Evolutionary conservation across 257 asterid species (phyloP).

Genomic region (Mentha longifolia): DNA sequence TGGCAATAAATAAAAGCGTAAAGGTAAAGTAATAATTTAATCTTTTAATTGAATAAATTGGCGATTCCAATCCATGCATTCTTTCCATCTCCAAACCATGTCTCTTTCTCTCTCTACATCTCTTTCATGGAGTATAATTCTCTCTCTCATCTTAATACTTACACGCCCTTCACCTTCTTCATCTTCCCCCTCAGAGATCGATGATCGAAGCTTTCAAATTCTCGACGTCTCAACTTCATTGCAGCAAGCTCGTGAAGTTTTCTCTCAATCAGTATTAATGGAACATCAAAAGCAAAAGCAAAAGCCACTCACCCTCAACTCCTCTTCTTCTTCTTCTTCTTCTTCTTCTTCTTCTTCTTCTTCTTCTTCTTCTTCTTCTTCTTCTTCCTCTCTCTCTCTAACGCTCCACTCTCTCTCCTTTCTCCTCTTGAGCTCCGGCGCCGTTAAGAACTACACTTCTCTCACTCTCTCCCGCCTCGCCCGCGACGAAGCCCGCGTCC

Average conservation of each 20-base stretch:
- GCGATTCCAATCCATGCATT: neutral
- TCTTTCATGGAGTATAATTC: too few relatives aligned
- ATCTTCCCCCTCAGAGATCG: conserved; percentile 6
- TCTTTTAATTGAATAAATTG: neutral
- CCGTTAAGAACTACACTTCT: conserved; percentile 46
- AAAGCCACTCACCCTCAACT: neutral
- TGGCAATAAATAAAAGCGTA: neutral
- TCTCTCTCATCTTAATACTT: too few relatives aligned
- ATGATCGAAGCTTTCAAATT: neutral
- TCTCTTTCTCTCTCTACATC: too few relatives aligned
- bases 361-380: too few relatives aligned
- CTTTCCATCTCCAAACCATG: neutral
- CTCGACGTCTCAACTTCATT: conserved; percentile 38
- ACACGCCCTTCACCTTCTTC: neutral
- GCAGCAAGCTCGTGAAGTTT: conserved; percentile 23
- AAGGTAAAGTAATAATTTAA: neutral
- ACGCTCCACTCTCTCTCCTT: conserved; percentile 60
- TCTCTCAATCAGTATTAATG: conserved; percentile 12
- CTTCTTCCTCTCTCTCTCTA: conserved; percentile 34
- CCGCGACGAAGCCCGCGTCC: conserved; percentile 59
- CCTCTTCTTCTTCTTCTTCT: too few relatives aligned
- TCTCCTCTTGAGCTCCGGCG: conserved; percentile 6
- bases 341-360: too few relatives aligned
- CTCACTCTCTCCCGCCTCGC: conserved; percentile 59
- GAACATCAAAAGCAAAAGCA: too few relatives aligned